Evolutionary conservation across 176 grass and related monocot species (phyloP).

Genomic region (Bolboschoenus planiculmis): DNA sequence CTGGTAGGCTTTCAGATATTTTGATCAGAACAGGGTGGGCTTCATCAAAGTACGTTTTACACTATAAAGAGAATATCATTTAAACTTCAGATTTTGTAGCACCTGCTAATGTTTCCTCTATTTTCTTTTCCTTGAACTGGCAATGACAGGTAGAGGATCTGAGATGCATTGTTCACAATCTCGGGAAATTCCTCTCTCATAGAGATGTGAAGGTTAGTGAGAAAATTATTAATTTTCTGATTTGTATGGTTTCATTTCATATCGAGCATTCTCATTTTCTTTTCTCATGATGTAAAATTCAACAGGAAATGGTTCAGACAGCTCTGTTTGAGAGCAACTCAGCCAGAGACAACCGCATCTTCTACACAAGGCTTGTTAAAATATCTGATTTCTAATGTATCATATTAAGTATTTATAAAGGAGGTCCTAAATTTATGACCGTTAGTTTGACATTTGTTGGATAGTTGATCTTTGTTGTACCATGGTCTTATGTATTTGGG

Average conservation of each 20-base stretch:
- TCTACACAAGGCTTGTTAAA: constrained; percentile 81
- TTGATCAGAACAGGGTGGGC: constrained; percentile 67
- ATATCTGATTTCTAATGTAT: constrained; percentile 35
- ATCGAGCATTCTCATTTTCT: neutral
- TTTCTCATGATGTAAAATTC: neutral
- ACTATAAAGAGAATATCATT: neutral
- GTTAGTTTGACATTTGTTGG: neutral
- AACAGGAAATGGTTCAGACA: constrained; percentile 84
- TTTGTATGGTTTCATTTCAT: neutral
- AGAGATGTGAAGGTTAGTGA: constrained; percentile 84
- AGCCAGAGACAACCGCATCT: constrained; percentile 74
- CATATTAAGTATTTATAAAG: neutral
- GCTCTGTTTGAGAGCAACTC: constrained; percentile 93
- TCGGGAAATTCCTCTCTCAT: constrained; percentile 83
- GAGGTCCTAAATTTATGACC: no score
- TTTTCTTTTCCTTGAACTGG: constrained; percentile 21
- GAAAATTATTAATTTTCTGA: neutral
- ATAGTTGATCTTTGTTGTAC: neutral
- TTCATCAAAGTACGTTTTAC: constrained; percentile 56
- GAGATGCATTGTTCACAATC: constrained; percentile 91
- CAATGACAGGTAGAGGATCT: constrained; percentile 85
- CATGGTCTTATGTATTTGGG: neutral
- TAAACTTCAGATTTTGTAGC: neutral
- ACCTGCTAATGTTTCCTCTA: neutral
- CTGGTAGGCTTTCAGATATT: constrained; percentile 92